Percentiles rank a stretch among this genome's conserved stretches.
Conservation (phyloP, 805 yeast species). For the Torulaspora franciscae region DNA sequence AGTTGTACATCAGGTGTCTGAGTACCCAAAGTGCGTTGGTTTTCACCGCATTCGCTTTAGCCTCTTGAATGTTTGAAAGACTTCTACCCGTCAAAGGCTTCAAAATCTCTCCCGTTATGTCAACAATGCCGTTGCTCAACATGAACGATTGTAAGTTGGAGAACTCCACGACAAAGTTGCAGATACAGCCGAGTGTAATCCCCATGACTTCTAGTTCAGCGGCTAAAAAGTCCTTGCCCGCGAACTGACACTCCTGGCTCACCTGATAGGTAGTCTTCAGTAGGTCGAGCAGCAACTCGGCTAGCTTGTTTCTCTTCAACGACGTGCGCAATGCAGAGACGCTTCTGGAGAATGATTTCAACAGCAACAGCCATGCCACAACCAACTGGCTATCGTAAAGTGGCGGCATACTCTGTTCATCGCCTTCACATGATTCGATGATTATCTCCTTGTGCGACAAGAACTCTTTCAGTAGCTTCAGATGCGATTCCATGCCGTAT, state of each 20-base stretch:
- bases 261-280: constrained; percentile 19
- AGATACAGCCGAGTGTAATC: constrained; percentile 36
- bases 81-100: constrained; percentile 19
- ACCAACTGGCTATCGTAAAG: constrained; percentile 25
- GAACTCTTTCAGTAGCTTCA: constrained; percentile 20
- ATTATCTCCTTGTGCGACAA: constrained; percentile 15
- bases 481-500: constrained; percentile 23
- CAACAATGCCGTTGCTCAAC: constrained; percentile 36
- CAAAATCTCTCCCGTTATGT: constrained; percentile 24
- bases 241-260: constrained; percentile 16
- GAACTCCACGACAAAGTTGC: constrained; percentile 45
- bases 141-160: constrained; percentile 39
- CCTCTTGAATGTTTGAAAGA: constrained; percentile 4
- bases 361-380: constrained; percentile 29
- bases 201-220: constrained; percentile 30
- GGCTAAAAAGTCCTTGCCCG: constrained; percentile 22
- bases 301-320: constrained; percentile 26
- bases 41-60: constrained; percentile 21
- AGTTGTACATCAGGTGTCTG: constrained; percentile 34
- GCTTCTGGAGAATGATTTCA: constrained; percentile 35
- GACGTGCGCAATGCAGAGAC: constrained; percentile 30
- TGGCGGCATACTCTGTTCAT: constrained; percentile 18
- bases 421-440: constrained; percentile 4
- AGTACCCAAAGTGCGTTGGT: constrained; percentile 36
- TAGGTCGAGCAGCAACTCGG: constrained; percentile 21